phyloP scores from a whole-genome alignment of 2,329 filamentous ascomycete species.

The Fusarium poae region DNA sequence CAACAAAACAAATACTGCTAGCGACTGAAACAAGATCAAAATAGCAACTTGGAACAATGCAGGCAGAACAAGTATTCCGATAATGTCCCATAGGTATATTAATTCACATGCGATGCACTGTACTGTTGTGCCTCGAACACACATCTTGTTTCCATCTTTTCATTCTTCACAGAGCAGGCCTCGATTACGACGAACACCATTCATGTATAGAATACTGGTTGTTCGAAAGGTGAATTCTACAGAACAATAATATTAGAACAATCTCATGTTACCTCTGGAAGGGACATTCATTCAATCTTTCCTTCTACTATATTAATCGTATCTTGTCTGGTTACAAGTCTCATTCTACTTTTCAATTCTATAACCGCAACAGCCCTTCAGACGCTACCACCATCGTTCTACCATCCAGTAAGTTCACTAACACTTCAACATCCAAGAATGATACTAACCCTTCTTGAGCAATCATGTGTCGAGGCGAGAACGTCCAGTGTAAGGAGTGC shows the following conservation, averaged over 20 bases:
- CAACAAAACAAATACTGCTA: conserved; percentile 15
- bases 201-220: conserved; percentile 14
- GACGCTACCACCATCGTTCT: background rate
- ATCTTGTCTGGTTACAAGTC: conserved; percentile 11
- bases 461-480: conserved; percentile 38
- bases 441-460: background rate
- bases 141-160: background rate
- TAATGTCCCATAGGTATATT: background rate
- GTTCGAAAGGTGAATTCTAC: conserved; percentile 16
- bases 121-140: background rate
- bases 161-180: conserved; percentile 20
- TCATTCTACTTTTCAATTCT: background rate
- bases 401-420: background rate
- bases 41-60: conserved; percentile 15
- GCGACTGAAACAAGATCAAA: conserved; percentile 31
- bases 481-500: conserved; percentile 39
- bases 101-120: background rate
- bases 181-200: conserved; percentile 2
- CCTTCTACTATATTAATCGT: conserved; percentile 1
- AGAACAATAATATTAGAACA: background rate
- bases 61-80: background rate
- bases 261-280: background rate
- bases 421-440: background rate
- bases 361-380: background rate
- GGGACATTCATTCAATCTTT: conserved; percentile 1